These are phyloP conservation scores for Exserohilum turcica DNA, from an alignment of 2,329 filamentous ascomycete genomes.

Conservation along the genomic window DNA sequence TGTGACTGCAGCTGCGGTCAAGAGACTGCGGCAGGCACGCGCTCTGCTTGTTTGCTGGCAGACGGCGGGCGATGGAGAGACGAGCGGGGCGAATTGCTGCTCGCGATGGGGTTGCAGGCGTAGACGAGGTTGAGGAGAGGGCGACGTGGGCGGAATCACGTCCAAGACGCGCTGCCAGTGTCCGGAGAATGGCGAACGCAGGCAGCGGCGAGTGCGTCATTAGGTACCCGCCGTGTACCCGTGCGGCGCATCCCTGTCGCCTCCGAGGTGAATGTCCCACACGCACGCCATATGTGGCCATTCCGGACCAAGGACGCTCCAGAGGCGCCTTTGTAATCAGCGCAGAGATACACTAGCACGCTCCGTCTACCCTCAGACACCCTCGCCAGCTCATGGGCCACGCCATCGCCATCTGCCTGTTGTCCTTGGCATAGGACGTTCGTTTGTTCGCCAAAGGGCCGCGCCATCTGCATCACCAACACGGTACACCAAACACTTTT, in stretches of 20 bases:
- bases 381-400: constrained; percentile 21
- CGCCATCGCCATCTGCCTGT: constrained; percentile 32
- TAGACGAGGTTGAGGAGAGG: constrained; percentile 10
- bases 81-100: constrained; percentile 3
- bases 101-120: not conserved
- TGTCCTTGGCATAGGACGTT: constrained; percentile 18
- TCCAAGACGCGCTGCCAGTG: constrained; percentile 32
- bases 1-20: constrained; percentile 1
- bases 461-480: not conserved
- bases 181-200: constrained; percentile 13
- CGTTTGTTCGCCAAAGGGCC: constrained; percentile 1
- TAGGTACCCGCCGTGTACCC: constrained; percentile 11
- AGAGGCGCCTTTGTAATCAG: constrained; percentile 13
- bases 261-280: constrained; percentile 27
- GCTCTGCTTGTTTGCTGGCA: constrained; percentile 1
- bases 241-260: constrained; percentile 28
- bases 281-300: constrained; percentile 32
- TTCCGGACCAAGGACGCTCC: constrained; percentile 22
- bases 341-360: constrained; percentile 14
- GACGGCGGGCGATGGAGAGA: not conserved
- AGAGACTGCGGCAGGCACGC: constrained; percentile 5
- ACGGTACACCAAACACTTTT: constrained; percentile 5
- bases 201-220: constrained; percentile 33
- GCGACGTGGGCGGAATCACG: constrained; percentile 28
- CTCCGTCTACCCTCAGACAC: constrained; percentile 1